Conservation (phyloP, 441 rosid genomes). For the Aquilaria agallochum region DNA sequence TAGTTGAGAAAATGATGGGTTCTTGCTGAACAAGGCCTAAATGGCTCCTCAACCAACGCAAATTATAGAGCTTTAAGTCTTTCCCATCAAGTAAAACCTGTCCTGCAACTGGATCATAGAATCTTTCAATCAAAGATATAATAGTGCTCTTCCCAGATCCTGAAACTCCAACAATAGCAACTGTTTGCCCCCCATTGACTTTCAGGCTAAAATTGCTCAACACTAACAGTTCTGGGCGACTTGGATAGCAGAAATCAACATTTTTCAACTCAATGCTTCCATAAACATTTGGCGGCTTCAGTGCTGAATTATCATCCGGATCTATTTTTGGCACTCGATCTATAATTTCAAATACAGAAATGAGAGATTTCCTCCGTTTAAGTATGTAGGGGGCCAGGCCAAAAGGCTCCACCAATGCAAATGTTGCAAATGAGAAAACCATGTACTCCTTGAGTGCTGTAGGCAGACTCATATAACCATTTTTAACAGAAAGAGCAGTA, state of each 20-base stretch:
- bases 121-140: conserved; percentile 90
- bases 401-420: conserved; percentile 98
- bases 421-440: conserved; percentile 98
- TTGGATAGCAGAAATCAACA: conserved; percentile 93
- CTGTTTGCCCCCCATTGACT: conserved; percentile 90
- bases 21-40: conserved; percentile 95
- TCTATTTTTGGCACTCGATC: conserved; percentile 93
- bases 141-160: conserved; percentile 99
- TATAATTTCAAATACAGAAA: conserved; percentile 92
- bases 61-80: conserved; percentile 79
- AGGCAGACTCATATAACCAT: conserved; percentile 40
- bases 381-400: conserved; percentile 99
- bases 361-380: conserved; percentile 89
- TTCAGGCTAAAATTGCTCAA: conserved; percentile 97
- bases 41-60: conserved; percentile 93
- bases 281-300: conserved; percentile 92
- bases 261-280: conserved; percentile 96
- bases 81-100: conserved; percentile 90
- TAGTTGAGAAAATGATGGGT: conserved; percentile 92
- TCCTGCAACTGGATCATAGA: conserved; percentile 98
- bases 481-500: conserved; percentile 64
- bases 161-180: conserved; percentile 96
- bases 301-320: conserved; percentile 88
- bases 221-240: conserved; percentile 87
- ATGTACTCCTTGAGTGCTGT: conserved; percentile 92